A percentile compares a stretch with the other conserved stretches of the same genome.
phyloP scores from a whole-genome alignment of 2,329 filamentous ascomycete species.

The Plectosphaerella sp. region DNA sequence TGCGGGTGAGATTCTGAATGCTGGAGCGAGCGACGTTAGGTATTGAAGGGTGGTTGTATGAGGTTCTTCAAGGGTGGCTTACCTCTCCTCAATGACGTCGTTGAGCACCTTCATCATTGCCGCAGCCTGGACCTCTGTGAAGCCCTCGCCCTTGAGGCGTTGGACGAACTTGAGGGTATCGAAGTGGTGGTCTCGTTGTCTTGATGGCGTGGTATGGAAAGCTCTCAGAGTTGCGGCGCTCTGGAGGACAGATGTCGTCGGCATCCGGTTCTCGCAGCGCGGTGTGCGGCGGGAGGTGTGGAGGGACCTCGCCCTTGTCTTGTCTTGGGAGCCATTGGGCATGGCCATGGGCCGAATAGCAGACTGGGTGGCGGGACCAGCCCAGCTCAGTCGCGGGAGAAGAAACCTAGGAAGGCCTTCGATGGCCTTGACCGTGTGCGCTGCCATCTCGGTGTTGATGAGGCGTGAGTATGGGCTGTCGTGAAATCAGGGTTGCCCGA shows the following conservation, averaged over 20 bases:
- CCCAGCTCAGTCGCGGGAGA: slow-evolving; percentile 53
- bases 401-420: slow-evolving; percentile 48
- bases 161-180: slow-evolving; percentile 98
- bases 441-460: slow-evolving; percentile 16
- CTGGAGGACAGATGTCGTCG: slow-evolving; percentile 16
- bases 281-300: slow-evolving; percentile 15
- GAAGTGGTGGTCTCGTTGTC: slow-evolving; percentile 82
- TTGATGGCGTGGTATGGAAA: slow-evolving; percentile 65
- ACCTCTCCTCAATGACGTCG: slow-evolving; percentile 95
- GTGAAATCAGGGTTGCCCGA: too few relatives aligned
- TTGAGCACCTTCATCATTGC: slow-evolving; percentile 98
- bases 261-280: slow-evolving; percentile 4
- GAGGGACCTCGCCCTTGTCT: slow-evolving; percentile 14
- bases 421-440: slow-evolving; percentile 19
- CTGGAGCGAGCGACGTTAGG: slow-evolving; percentile 33
- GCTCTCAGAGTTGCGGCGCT: slow-evolving; percentile 31
- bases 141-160: slow-evolving; percentile 81
- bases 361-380: slow-evolving; percentile 22
- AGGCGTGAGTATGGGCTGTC: too few relatives aligned
- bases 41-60: background rate
- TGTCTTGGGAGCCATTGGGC: slow-evolving; percentile 7
- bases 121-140: slow-evolving; percentile 90
- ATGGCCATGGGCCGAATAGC: slow-evolving; percentile 20
- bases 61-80: slow-evolving; percentile 4
- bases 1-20: slow-evolving; percentile 94